Evolutionary conservation across 1,284 basidiomycete genomes (phyloP), one percentile per base, ranked within the genome.

Genomic region (Pseudozyma sp.): DNA sequence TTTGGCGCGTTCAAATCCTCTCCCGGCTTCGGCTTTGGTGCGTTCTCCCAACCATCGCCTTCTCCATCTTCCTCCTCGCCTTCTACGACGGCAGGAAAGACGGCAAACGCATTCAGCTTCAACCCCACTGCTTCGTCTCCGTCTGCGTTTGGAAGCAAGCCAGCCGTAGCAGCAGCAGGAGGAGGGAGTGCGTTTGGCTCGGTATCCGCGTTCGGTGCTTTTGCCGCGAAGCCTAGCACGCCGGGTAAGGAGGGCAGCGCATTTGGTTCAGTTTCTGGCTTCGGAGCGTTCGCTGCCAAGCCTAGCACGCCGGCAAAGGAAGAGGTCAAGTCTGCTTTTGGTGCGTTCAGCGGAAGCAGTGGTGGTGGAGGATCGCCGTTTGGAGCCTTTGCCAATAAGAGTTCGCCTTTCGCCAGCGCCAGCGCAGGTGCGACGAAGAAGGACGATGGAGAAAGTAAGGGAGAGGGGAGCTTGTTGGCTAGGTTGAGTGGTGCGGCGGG

Each of bases 1-100:
- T 72, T 72, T 34, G 63, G 62, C n/a, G 25, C 52, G 3, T 58
- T 63, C 64, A 63, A 72, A 51, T 52, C 64, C 13, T 52, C 34
- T 13, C 49, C 64, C 6, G 52, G 60, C n/a, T 73, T 67, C 16
- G 65, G 69, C 8, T 70, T 61, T n/a, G 67, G 59, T 12, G 68
- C 68, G 11, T 70, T 70, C 50, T 70, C 61, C 39, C 66, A 43
- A 34, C 52, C 12, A 44, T 10, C 10, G 40, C 40, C 19, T 39
- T 12, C 38, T 39, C 14, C 19, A 18, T 39, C 44, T 47, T 34
- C 31, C 48, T 36, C 25, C 43, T 53, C 5, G 39, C 50, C 18
- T 31, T 31, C 25, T 31, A 3, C 25, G 25, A 31, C 25, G 25
- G 25, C 25, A 31, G 25, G 25, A 31, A 51, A 35, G 18, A 60